Evolutionary conservation across 2,329 filamentous ascomycete species (phyloP), one percentile per base, ranked within the genome.

Genomic region (Aspergillus ruber): DNA sequence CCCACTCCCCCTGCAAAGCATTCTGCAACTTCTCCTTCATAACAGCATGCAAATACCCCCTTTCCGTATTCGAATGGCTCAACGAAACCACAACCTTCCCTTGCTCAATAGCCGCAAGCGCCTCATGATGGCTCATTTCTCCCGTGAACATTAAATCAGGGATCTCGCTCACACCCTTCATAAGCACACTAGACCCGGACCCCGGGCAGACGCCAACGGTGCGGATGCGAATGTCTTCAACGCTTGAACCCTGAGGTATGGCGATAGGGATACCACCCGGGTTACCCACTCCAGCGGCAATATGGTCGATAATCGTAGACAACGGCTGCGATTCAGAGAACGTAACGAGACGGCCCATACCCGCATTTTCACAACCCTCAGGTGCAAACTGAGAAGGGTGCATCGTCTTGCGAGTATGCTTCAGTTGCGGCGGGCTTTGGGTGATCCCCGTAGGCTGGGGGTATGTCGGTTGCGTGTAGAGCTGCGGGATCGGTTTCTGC

Each of bases 21-120:
- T 74, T 72, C 57, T 82, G 74, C 58, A 96, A 70, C 65, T 83
- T 81, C 15, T 75, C 74, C 58, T 78, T 78, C 72, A 98, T 78
- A 42, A 86, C 81, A 50, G 84, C 77, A 49, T 78, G 78, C 59
- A 98, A 69, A 63, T 91, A 98, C 0, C 82, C 84, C 32, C 93
- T 76, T 74, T 98, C 93, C 0, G 88, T 93, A 67, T 97, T 97
- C 58, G 86, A 91, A 67, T 98, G 93, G 60, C 95, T 95, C 42
- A 95, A 77, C 36, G 85, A 86, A 44, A 97, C 80, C 1, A 97
- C 87, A 46, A 83, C 85, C 53, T 84, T 84, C 1, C 90, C 90
- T 49, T 84, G 80, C 73, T 96, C 90, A 23, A 87, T 88, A 1
- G 90, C 88, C 35, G 86, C 82, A 49, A 98, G 78, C 3, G 91